Percentiles rank a stretch among this genome's conserved stretches.
Evolutionary conservation across 176 grass and related monocot species (phyloP).

Genomic region (Tillandsia leiboldiana): DNA sequence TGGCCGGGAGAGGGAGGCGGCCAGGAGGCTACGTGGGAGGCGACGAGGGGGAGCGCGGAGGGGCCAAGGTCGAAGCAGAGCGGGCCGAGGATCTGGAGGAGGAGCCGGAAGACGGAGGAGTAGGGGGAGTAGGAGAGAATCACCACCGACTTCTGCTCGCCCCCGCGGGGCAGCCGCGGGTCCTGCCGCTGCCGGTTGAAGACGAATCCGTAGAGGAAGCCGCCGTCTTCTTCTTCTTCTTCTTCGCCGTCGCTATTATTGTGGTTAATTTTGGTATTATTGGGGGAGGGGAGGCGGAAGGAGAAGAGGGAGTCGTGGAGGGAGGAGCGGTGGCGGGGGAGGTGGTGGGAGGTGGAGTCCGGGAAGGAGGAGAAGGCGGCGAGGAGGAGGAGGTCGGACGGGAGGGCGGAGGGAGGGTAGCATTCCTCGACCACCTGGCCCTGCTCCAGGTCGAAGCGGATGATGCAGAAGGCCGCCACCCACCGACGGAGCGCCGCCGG

Average conservation of each 20-base stretch:
- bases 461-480: conserved; percentile 73
- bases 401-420: conserved; percentile 53
- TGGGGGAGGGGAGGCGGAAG: conserved; percentile 62
- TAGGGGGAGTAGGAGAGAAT: conserved; percentile 71
- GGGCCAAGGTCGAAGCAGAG: conserved; percentile 94
- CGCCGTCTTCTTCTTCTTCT: conserved; percentile 4
- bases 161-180: conserved; percentile 81
- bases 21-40: conserved; percentile 81
- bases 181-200: conserved; percentile 98
- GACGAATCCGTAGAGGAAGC: conserved; percentile 81
- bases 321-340: conserved; percentile 74
- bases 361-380: conserved; percentile 97
- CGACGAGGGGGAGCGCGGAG: conserved; percentile 66
- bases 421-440: conserved; percentile 81
- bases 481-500: conserved; percentile 52
- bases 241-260: not conserved
- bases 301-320: conserved; percentile 95
- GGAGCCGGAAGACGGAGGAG: conserved; percentile 64
- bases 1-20: conserved; percentile 47
- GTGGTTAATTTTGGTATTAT: not conserved
- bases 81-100: conserved; percentile 91
- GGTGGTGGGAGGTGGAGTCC: conserved; percentile 98
- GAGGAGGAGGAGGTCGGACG: conserved; percentile 56
- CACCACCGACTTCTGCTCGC: conserved; percentile 93
- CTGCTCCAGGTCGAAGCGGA: conserved; percentile 95